Base-by-base conservation (phyloP, 306 rosid genomes). In the Gillenia trifoliata region DNA sequence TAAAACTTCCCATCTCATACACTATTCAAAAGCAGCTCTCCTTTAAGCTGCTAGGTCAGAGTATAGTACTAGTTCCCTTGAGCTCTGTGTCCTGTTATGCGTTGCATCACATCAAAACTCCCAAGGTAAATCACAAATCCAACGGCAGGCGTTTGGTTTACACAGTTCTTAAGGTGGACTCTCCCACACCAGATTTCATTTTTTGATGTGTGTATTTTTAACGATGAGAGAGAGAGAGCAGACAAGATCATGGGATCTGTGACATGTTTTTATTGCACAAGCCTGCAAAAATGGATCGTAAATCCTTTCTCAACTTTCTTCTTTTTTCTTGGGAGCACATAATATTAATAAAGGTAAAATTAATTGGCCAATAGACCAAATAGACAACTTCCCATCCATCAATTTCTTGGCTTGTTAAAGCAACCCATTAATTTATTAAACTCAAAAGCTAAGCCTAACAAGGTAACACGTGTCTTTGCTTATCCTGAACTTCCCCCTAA, bases 191-290 rank as follows among this genome's bases (percentile, higher is more conserved):
- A n/a, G n/a, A n/a, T n/a, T n/a, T n/a, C n/a, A n/a, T n/a, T n/a
- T n/a, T n/a, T n/a, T n/a, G n/a, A n/a, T n/a, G n/a, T n/a, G n/a
- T n/a, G n/a, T n/a, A n/a, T n/a, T n/a, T n/a, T n/a, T n/a, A n/a
- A n/a, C n/a, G n/a, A n/a, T n/a, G n/a, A n/a, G n/a, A n/a, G n/a
- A n/a, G n/a, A n/a, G n/a, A n/a, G 70, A 73, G 73, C 66, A 82
- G 88, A 84, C 89, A 88, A 71, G 84, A 88, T 78, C 91, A 88
- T 86, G 87, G 88, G 87, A 86, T 86, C 85, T 84, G 89, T n/a
- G n/a, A n/a, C 88, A 84, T 88, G 88, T 81, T 90, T 90, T 81
- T 84, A 83, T 85, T 78, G 88, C 82, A 79, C 62, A 75, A 75
- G 60, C 78, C 89, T 84, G 92, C 84, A 78, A 74, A 74, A 43